phyloP scores from a whole-genome alignment of 23 red algal species.

The Cyanidiococcus yangmingshanensis region DNA sequence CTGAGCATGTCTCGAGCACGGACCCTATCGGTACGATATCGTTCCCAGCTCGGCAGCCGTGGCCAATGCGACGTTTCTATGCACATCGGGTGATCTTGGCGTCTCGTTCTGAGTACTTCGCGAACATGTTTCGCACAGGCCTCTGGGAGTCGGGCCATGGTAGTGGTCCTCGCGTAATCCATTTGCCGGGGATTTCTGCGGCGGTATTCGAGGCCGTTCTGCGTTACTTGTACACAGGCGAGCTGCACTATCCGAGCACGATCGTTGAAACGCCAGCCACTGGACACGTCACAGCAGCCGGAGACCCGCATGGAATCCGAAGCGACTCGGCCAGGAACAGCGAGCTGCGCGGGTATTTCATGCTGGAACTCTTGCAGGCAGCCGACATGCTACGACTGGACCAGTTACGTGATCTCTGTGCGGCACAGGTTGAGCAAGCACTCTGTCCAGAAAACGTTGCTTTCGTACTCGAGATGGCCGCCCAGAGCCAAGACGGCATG shows the following conservation, averaged over 20 bases:
- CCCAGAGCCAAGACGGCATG: constrained; percentile 28
- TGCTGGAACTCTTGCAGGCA: constrained; percentile 51
- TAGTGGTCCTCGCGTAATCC: constrained; percentile 24
- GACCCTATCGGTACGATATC: not conserved
- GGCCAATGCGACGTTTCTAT: not conserved
- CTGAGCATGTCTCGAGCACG: not conserved
- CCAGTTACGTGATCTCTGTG: constrained; percentile 49
- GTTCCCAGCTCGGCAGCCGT: not conserved
- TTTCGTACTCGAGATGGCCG: constrained; percentile 68
- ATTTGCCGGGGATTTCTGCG: constrained; percentile 55
- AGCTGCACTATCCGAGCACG: constrained; percentile 34
- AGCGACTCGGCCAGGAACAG: not conserved
- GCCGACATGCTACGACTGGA: constrained; percentile 84
- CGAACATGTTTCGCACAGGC: constrained; percentile 61
- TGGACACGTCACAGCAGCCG: not conserved
- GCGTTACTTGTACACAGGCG: constrained; percentile 61
- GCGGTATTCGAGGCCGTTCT: constrained; percentile 59
- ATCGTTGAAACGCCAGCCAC: constrained; percentile 3
- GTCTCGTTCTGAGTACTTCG: constrained; percentile 68
- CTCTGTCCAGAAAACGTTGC: constrained; percentile 60
- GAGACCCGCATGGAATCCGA: not conserved
- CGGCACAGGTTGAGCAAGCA: constrained; percentile 50
- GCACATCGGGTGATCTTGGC: constrained; percentile 19
- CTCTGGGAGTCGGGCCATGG: constrained; percentile 53
- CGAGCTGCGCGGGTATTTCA: not conserved